Evolutionary conservation across 2,329 filamentous ascomycete species (phyloP), one percentile per base, ranked within the genome.

Genomic region (Microsporum ferrugineum): DNA sequence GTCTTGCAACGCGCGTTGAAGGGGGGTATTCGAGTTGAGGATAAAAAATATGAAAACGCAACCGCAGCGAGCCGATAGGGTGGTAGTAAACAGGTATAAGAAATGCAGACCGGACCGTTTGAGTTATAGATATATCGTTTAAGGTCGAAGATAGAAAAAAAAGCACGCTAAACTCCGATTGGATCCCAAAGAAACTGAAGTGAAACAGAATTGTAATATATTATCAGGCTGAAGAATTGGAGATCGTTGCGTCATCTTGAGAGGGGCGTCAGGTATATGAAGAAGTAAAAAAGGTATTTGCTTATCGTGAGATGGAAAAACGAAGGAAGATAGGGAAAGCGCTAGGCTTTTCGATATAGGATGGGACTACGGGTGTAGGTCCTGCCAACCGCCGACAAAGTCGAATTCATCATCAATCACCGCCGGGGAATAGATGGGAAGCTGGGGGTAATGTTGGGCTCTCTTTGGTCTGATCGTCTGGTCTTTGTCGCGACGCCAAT

Each of bases 331-430:
- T 63, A 65, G 65, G 63, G 62, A 55, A 56, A 49, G 59, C 63
- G 60, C 55, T 49, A 29, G 60, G 63, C 59, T 64, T 63, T 43
- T 55, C 31, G 31, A 64, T 65, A 60, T 43, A n/a, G 56, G 64
- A 63, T 63, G 61, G 17, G 71, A 77, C 79, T 82, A 84, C 74
- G 84, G 80, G 74, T 84, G 82, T 73, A 83, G 79, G 72, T 85
- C 85, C 75, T 88, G 85, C 85, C 89, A 95, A 78, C 88, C 89
- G 80, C 91, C 91, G 85, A 96, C 89, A 87, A 92, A 95, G 84
- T 95, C 91, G 79, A 91, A 78, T 71, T 92, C 88, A 33, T 74
- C 61, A 39, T 75, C 62, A 14, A 51, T 33, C 38, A 43, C 41
- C 60, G 70, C 82, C 77, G 88, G 86, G 23, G 45, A 51, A 71